Conservation (phyloP, 139 green algal genomes). For the Eudorina sp. region DNA sequence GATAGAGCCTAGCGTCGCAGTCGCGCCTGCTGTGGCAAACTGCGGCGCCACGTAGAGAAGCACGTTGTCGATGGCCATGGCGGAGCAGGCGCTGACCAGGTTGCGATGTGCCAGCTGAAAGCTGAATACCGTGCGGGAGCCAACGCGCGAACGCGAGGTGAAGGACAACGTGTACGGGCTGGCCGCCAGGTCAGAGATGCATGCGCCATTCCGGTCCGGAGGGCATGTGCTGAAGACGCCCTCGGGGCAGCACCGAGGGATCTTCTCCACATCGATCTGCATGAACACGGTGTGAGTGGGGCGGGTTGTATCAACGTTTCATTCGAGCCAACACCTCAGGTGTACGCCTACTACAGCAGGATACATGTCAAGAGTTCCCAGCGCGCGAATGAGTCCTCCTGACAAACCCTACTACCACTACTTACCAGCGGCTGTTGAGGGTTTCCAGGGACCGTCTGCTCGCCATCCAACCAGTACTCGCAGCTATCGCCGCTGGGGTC, state of each 20-base stretch:
- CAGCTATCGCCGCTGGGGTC: slow-evolving; percentile 31
- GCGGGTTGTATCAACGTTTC: too few relatives aligned
- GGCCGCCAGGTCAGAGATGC: slow-evolving; percentile 31
- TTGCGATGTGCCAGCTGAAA: slow-evolving; percentile 25
- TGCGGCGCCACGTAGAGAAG: slow-evolving; percentile 31
- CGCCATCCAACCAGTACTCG: slow-evolving; percentile 56
- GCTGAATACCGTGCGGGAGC: slow-evolving; percentile 1
- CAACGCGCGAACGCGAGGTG: neutral
- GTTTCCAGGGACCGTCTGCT: slow-evolving; percentile 44
- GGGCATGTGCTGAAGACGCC: slow-evolving; percentile 51
- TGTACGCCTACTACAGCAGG: too few relatives aligned
- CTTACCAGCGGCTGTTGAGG: slow-evolving; percentile 8
- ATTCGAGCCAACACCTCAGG: too few relatives aligned
- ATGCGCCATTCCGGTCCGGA: neutral
- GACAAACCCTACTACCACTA: too few relatives aligned
- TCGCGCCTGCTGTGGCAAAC: neutral
- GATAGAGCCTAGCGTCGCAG: slow-evolving; percentile 7
- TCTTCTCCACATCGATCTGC: slow-evolving; percentile 9
- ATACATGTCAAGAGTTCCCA: too few relatives aligned
- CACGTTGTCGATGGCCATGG: slow-evolving; percentile 47
- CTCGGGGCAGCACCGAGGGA: slow-evolving; percentile 61
- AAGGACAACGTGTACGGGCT: slow-evolving; percentile 49
- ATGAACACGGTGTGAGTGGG: too few relatives aligned
- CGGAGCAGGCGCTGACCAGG: neutral
- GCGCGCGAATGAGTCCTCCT: too few relatives aligned